These are phyloP conservation scores for Lecanicillium sp. DNA, from an alignment of 2,329 filamentous ascomycete species.

Conservation along the genomic window DNA sequence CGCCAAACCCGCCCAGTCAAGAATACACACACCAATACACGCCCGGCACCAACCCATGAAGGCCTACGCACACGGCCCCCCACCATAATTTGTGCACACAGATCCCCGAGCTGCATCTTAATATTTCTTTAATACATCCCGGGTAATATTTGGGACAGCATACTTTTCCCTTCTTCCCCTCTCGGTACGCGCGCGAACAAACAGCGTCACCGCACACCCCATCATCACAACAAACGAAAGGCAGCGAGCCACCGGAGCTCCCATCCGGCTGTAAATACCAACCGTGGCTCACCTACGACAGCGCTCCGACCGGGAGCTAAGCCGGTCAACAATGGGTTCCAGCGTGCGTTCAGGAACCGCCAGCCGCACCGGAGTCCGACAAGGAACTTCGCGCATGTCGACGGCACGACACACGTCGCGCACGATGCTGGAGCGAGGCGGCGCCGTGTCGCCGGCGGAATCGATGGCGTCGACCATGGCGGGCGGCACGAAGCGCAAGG, in stretches of 20 bases:
- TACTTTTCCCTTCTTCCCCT: neutral
- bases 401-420: conserved; percentile 17
- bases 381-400: conserved; percentile 14
- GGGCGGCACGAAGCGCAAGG: conserved; percentile 71
- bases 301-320: conserved; percentile 29
- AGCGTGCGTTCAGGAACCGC: conserved; percentile 17
- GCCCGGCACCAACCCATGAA: conserved; percentile 6
- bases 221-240: neutral
- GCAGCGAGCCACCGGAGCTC: too few relatives aligned
- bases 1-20: conserved; percentile 3
- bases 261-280: conserved; percentile 9
- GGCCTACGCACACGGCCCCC: conserved; percentile 4
- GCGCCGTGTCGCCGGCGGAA: conserved; percentile 61
- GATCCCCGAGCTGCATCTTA: conserved; percentile 5
- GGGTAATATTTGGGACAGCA: conserved; percentile 1
- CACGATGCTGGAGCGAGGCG: conserved; percentile 16
- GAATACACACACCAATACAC: neutral
- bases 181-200: neutral
- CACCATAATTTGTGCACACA: conserved; percentile 4
- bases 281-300: conserved; percentile 27
- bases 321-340: conserved; percentile 25
- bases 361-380: conserved; percentile 18
- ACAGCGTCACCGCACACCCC: too few relatives aligned
- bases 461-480: conserved; percentile 54
- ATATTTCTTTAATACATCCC: conserved; percentile 2